A percentile compares a stretch with the other conserved stretches of the same genome.
Conservation (phyloP, 495 filamentous ascomycete genomes). For the Penicillium soppii region DNA sequence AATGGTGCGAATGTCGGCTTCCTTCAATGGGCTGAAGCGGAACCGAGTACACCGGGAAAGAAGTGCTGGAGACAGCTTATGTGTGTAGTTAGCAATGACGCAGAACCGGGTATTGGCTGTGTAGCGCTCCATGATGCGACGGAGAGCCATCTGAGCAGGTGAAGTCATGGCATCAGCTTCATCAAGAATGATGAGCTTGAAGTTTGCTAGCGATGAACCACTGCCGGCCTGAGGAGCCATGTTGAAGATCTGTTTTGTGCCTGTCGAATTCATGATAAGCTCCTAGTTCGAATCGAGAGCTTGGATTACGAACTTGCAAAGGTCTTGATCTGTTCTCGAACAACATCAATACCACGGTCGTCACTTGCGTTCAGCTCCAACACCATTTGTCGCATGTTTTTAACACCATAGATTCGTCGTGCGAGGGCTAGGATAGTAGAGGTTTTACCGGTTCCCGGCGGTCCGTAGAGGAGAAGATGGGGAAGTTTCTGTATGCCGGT, state of each 20-base stretch:
- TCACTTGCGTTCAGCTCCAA: constrained; percentile 96
- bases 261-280: constrained; percentile 55
- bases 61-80: constrained; percentile 94
- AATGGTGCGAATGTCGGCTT: constrained; percentile 73
- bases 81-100: constrained; percentile 98
- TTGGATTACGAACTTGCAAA: constrained; percentile 67
- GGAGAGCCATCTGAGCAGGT: constrained; percentile 93
- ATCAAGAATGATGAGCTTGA: constrained; percentile 96
- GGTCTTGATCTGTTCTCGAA: constrained; percentile 98
- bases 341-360: constrained; percentile 96
- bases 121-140: constrained; percentile 99
- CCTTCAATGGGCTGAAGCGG: constrained; percentile 90
- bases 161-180: constrained; percentile 98
- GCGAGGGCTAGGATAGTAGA: constrained; percentile 92
- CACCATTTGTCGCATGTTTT: constrained; percentile 97
- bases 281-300: constrained; percentile 12
- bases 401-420: constrained; percentile 84
- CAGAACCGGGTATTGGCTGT: constrained; percentile 98
- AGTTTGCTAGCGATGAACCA: constrained; percentile 61
- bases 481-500: constrained; percentile 63
- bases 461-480: constrained; percentile 96
- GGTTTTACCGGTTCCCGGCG: constrained; percentile 95
- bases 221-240: constrained; percentile 48
- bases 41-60: constrained; percentile 94
- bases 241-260: constrained; percentile 67